Evolutionary conservation across 225 moss, liverwort and hornwort species (phyloP), one percentile per base, ranked within the genome.

Genomic region (Sphagnum contortum): DNA sequence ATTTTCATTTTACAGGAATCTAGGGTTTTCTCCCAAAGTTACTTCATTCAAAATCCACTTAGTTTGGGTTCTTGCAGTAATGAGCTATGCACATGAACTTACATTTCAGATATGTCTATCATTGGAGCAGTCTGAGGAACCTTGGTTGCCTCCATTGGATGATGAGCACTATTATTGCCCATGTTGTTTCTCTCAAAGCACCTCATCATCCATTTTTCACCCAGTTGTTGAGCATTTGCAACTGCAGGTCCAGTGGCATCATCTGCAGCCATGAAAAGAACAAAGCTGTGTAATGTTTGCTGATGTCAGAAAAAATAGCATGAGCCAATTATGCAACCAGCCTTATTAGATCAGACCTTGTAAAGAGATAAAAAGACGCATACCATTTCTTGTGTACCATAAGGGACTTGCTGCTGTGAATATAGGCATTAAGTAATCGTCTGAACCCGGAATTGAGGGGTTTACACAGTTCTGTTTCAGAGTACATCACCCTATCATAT

Each of bases 301-400:
- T 6, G 9, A 52, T 5, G 9, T 9, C 52, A 29, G 1, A 29
- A 29, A 29, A 52, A 52, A 5, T 9, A 6, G 9, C 52, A 6
- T 5, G 9, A 9, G 52, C 52, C 52, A 52, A 29, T 29, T 29
- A 9, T 52, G 29, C 29, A 29, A 29, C 29, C 29, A 29, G 29
- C 29, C 29, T 29, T 29, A 29, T 1, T 29, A 29, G 29, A 29
- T 29, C 29, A 29, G 29, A 29, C 29, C 29, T 29, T 29, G 29
- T 29, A 29, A 29, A 29, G 29, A 52, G 52, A 9, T 6, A 29
- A 29, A 29, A 52, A 9, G 9, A 52, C 52, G 9, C 52, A 52
- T 52, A 85, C 84, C 81, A 64, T 71, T 69, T 73, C 76, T 75
- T 58, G 84, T 12, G 75, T 78, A 78, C 84, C 84, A 85, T 45